These are phyloP conservation scores for Drechslera avenae DNA, from an alignment of 2,329 filamentous ascomycete species.

Conservation along the genomic window DNA sequence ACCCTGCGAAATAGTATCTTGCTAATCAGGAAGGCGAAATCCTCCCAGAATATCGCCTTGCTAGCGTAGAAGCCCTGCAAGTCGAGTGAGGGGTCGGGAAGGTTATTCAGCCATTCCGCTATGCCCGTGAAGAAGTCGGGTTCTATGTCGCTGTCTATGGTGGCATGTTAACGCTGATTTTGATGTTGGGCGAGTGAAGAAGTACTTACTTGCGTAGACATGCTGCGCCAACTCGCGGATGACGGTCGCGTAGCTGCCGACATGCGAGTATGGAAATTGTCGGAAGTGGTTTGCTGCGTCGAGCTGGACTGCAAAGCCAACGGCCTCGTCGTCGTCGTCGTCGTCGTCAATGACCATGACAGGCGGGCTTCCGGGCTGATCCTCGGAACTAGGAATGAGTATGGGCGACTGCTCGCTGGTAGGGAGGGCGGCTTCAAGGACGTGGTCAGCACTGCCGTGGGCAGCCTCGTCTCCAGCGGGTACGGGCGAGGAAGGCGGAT, in stretches of 20 bases:
- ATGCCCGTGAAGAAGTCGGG: slow-evolving; percentile 32
- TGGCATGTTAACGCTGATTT: slow-evolving; percentile 16
- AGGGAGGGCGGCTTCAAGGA: slow-evolving; percentile 11
- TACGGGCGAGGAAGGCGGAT: slow-evolving; percentile 36
- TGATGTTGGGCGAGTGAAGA: background rate
- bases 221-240: slow-evolving; percentile 32
- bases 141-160: slow-evolving; percentile 27
- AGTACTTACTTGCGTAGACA: slow-evolving; percentile 32
- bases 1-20: slow-evolving; percentile 36
- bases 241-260: slow-evolving; percentile 24
- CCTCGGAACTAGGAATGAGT: slow-evolving; percentile 24
- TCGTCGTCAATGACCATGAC: slow-evolving; percentile 49
- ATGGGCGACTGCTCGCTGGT: slow-evolving; percentile 16
- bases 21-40: slow-evolving; percentile 35
- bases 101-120: slow-evolving; percentile 33
- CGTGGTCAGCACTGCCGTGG: slow-evolving; percentile 14
- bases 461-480: slow-evolving; percentile 20
- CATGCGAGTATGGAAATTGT: slow-evolving; percentile 37
- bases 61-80: slow-evolving; percentile 33
- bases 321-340: slow-evolving; percentile 38
- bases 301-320: slow-evolving; percentile 23
- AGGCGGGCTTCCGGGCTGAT: slow-evolving; percentile 35
- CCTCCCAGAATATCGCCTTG: slow-evolving; percentile 43
- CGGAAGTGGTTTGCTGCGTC: slow-evolving; percentile 38
- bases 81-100: slow-evolving; percentile 31